Evolutionary conservation across 208 protist species (phyloP).

Genomic region (Trypanosoma lewisi): DNA sequence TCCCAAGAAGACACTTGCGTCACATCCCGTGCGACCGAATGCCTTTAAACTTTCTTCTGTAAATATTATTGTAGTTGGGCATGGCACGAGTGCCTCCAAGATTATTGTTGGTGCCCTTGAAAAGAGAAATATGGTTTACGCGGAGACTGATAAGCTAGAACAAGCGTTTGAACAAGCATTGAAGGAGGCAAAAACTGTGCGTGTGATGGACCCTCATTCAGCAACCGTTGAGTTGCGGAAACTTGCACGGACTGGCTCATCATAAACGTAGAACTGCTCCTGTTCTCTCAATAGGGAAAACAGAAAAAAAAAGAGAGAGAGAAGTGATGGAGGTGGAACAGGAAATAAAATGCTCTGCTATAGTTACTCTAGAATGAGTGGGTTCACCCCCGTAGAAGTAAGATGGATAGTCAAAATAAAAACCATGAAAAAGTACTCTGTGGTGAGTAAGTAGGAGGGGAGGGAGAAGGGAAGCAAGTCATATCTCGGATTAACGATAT

Average conservation of each 20-base stretch:
- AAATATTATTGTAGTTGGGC: constrained; percentile 63
- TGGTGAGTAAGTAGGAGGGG: too few species aligned
- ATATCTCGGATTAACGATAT: too few species aligned
- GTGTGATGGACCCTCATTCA: constrained; percentile 37
- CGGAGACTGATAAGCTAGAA: constrained; percentile 41
- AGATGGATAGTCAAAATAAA: too few species aligned
- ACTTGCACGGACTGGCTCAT: constrained; percentile 28
- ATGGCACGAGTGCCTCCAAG: constrained; percentile 40
- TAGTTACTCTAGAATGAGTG: too few species aligned
- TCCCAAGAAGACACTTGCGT: constrained; percentile 42
- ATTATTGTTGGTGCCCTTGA: constrained; percentile 47
- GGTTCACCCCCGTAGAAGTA: too few species aligned
- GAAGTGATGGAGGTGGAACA: neutral
- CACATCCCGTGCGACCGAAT: constrained; percentile 49
- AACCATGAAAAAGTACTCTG: too few species aligned
- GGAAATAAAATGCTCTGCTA: neutral
- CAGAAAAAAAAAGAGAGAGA: neutral
- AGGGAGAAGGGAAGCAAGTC: too few species aligned
- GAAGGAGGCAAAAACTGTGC: constrained; percentile 49
- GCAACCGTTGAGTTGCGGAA: constrained; percentile 40
- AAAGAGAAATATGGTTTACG: constrained; percentile 65
- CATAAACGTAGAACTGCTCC: constrained; percentile 3
- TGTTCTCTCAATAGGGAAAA: neutral
- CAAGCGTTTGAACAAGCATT: constrained; percentile 34
- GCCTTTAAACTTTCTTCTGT: constrained; percentile 44